Conservation (phyloP, 176 grass and related monocot species). For the Hordeum marinum region DNA sequence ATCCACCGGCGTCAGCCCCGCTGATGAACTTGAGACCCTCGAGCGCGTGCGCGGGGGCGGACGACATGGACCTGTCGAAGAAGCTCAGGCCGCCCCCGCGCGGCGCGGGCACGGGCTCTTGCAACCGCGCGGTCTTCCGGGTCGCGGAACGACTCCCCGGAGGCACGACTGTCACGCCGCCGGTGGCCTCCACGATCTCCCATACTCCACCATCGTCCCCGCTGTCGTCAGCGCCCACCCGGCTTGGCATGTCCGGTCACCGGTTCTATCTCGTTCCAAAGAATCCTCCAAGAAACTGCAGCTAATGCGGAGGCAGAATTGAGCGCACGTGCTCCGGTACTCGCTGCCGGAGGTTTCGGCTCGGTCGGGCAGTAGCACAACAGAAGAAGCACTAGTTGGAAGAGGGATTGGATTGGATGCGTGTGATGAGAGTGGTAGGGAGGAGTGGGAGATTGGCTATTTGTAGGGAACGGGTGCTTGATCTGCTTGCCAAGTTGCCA, state of each 20-base stretch:
- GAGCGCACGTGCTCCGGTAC: no score
- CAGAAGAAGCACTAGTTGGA: no score
- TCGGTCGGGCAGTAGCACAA: no score
- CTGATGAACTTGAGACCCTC: constrained; percentile 88
- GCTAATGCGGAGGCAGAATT: no score
- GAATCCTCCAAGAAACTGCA: no score
- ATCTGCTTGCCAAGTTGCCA: no score
- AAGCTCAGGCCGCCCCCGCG: background rate
- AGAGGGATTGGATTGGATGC: no score
- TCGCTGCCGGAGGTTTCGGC: no score
- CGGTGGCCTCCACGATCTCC: constrained; percentile 38
- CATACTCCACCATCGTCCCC: background rate
- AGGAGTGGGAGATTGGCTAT: no score
- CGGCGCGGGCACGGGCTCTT: constrained; percentile 35
- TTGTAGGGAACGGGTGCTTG: no score
- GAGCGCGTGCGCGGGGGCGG: constrained; percentile 69
- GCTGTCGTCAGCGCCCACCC: constrained; percentile 10
- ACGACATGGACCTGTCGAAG: constrained; percentile 49
- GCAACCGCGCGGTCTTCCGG: constrained; percentile 66
- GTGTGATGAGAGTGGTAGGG: no score
- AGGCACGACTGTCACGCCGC: constrained; percentile 35
- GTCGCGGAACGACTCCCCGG: constrained; percentile 40
- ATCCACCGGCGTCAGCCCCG: constrained; percentile 56
- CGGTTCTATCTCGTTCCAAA: no score
- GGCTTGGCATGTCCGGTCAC: constrained; percentile 3